A percentile compares a stretch with the other conserved stretches of the same genome.
These are phyloP conservation scores for Poa pratensis DNA, from an alignment of 176 grass and related monocot genomes.

Conservation along the genomic window DNA sequence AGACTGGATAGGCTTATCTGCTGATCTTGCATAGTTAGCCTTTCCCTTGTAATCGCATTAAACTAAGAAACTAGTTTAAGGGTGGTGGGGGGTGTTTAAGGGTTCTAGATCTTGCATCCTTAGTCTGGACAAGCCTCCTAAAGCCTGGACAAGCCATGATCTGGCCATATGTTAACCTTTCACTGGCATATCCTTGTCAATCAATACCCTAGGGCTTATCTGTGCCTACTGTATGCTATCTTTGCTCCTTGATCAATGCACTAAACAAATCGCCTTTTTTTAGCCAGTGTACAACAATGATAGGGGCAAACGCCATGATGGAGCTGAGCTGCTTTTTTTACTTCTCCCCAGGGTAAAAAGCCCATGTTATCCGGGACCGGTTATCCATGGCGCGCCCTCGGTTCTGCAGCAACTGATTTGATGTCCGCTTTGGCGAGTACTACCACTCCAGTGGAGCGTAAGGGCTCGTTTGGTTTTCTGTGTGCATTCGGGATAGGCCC, in stretches of 20 bases:
- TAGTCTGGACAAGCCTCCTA: constrained; percentile 54
- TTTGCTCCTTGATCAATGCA: constrained; percentile 35
- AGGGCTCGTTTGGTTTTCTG: too few species aligned
- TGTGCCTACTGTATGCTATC: background rate
- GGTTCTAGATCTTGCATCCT: constrained; percentile 59
- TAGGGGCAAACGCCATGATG: constrained; percentile 33
- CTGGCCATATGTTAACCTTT: constrained; percentile 26
- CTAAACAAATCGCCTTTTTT: constrained; percentile 40
- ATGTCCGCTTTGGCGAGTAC: constrained; percentile 42
- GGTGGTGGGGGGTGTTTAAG: constrained; percentile 16
- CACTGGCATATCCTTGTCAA: constrained; percentile 35
- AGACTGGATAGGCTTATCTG: background rate
- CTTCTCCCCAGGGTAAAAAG: constrained; percentile 39
- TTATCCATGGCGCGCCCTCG: constrained; percentile 47
- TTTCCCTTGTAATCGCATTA: constrained; percentile 41
- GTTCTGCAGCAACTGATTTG: constrained; percentile 56
- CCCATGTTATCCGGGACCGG: constrained; percentile 60
- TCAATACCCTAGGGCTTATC: constrained; percentile 24
- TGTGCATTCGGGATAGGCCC: too few species aligned
- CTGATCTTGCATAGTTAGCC: constrained; percentile 23
- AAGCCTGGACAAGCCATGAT: constrained; percentile 60
- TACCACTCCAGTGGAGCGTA: too few species aligned
- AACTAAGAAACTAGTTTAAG: constrained; percentile 37
- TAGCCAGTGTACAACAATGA: background rate
- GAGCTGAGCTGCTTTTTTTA: background rate